These are phyloP conservation scores for Elongisporangium senticosum DNA, from an alignment of 352 stramenopile species.

Conservation along the genomic window DNA sequence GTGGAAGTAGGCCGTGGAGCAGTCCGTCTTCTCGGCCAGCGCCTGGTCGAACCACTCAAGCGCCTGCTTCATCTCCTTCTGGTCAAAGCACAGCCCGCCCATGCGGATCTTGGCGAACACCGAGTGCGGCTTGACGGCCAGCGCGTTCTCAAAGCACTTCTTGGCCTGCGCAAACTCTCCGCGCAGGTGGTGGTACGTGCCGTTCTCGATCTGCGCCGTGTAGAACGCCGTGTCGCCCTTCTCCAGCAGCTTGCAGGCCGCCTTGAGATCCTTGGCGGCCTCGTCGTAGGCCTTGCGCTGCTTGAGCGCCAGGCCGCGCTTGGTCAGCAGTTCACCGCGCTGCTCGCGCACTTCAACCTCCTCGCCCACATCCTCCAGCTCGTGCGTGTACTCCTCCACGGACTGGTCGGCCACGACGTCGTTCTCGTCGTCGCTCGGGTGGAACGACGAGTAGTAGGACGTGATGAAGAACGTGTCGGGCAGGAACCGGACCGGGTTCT, in stretches of 20 bases:
- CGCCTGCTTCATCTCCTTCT: conserved; percentile 70
- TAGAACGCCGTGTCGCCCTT: conserved; percentile 53
- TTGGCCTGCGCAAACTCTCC: conserved; percentile 66
- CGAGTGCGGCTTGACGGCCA: conserved; percentile 58
- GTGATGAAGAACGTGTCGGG: conserved; percentile 81
- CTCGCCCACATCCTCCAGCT: conserved; percentile 35
- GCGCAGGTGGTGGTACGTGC: conserved; percentile 70
- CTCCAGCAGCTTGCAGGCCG: conserved; percentile 40
- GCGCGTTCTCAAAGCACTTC: conserved; percentile 60
- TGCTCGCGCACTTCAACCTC: conserved; percentile 21
- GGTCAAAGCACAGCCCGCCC: conserved; percentile 76
- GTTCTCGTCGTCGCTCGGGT: conserved; percentile 71
- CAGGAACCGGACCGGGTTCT: conserved; percentile 54
- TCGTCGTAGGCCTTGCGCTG: conserved; percentile 62
- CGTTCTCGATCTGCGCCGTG: conserved; percentile 71
- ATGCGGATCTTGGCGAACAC: conserved; percentile 82
- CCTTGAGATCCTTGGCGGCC: conserved; percentile 54
- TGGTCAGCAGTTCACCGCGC: conserved; percentile 50
- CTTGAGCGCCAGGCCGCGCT: conserved; percentile 59
- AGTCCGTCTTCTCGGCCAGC: conserved; percentile 53
- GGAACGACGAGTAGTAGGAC: conserved; percentile 85
- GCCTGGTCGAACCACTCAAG: conserved; percentile 76
- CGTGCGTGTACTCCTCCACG: conserved; percentile 44
- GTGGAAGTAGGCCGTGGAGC: conserved; percentile 77
- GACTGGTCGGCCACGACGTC: conserved; percentile 52